These are phyloP conservation scores for Metarhizium robertsii DNA, from an alignment of 2,329 filamentous ascomycete species.

Conservation along the genomic window DNA sequence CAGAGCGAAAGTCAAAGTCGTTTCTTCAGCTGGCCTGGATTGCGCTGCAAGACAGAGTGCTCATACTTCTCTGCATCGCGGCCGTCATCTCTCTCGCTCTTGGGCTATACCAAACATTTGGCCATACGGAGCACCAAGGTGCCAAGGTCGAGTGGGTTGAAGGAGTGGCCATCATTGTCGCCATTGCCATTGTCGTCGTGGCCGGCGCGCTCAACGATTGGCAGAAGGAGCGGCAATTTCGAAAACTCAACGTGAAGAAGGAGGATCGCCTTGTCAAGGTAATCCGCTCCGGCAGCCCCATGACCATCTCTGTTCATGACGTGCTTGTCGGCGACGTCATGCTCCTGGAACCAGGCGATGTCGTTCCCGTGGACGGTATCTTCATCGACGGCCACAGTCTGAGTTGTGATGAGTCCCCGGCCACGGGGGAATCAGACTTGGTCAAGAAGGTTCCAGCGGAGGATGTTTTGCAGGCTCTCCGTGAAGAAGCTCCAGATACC, in stretches of 20 bases:
- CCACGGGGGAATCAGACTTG: conserved; percentile 64
- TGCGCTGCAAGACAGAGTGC: conserved; percentile 65
- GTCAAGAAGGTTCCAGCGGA: conserved; percentile 56
- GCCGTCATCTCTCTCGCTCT: conserved; percentile 60
- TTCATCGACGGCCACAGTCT: conserved; percentile 45
- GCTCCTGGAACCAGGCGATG: conserved; percentile 58
- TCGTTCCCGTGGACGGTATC: conserved; percentile 62
- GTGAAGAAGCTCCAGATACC: conserved; percentile 17
- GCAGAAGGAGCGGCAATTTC: conserved; percentile 59
- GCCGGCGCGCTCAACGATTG: conserved; percentile 47
- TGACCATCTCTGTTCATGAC: conserved; percentile 55
- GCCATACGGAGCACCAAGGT: conserved; percentile 31
- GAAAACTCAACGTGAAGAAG: conserved; percentile 50
- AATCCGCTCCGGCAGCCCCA: conserved; percentile 55
- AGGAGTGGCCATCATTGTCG: conserved; percentile 56
- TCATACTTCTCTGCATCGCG: conserved; percentile 59
- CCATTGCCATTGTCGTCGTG: conserved; percentile 34
- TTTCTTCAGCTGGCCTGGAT: conserved; percentile 56
- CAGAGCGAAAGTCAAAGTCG: conserved; percentile 52
- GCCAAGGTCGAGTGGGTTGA: conserved; percentile 57
- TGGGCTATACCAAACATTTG: conserved; percentile 60
- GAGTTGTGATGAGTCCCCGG: conserved; percentile 64
- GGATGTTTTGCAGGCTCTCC: not conserved
- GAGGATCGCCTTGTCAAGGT: conserved; percentile 55
- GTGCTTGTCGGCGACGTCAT: conserved; percentile 62